Conservation (phyloP, 108 stramenopile genomes). For the Cyclotella cryptica region DNA sequence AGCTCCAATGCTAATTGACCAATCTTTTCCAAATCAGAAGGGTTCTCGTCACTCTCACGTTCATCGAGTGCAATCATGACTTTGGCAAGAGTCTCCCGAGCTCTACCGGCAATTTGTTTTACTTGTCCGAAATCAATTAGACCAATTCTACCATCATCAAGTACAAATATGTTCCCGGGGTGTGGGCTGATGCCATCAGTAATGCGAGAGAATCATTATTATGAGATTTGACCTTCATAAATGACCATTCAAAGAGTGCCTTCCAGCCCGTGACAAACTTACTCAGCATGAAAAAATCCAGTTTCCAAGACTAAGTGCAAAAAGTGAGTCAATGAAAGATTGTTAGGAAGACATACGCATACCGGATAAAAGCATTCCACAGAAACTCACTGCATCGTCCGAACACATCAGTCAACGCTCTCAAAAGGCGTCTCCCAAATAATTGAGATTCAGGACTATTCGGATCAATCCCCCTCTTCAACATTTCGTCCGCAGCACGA, state of each 20-base stretch:
- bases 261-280: background rate
- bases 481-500: constrained; percentile 89
- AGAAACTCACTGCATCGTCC: constrained; percentile 66
- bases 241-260: background rate
- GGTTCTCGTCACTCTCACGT: constrained; percentile 69
- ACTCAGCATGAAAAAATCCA: constrained; percentile 93
- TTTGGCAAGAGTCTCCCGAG: constrained; percentile 84
- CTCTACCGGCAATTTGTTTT: constrained; percentile 84
- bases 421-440: constrained; percentile 84
- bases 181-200: constrained; percentile 37
- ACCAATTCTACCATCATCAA: constrained; percentile 90
- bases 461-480: constrained; percentile 82
- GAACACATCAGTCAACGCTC: constrained; percentile 88
- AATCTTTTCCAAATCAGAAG: constrained; percentile 73
- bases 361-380: background rate
- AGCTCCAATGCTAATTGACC: constrained; percentile 85
- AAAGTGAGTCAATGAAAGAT: background rate
- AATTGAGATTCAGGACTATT: constrained; percentile 90
- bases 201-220: background rate
- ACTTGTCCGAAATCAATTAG: constrained; percentile 97
- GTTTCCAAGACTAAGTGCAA: constrained; percentile 71
- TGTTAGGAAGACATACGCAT: no score
- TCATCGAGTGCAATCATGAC: constrained; percentile 92
- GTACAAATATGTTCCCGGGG: constrained; percentile 93
- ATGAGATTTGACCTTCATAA: background rate